A percentile compares a stretch with the other conserved stretches of the same genome.
These are phyloP conservation scores for Komagataea norvegica DNA, from an alignment of 1,139 yeast genomes.

Conservation along the genomic window DNA sequence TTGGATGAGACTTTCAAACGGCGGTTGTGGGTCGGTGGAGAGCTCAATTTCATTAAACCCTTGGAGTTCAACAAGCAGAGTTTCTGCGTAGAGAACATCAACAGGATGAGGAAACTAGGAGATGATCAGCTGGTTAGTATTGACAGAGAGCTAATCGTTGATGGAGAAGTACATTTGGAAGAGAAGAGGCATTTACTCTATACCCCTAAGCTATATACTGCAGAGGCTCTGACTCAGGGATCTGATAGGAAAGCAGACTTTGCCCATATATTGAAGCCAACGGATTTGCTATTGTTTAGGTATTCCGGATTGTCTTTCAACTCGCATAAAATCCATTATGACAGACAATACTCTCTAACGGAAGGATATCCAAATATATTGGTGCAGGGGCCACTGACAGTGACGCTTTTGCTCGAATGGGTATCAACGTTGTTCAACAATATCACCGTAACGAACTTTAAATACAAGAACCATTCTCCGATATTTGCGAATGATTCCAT, in stretches of 20 bases:
- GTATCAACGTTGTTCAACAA: conserved; percentile 15
- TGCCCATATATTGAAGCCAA: conserved; percentile 20
- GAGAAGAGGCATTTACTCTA: conserved; percentile 36
- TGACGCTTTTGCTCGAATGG: conserved; percentile 53
- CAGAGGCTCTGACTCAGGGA: background rate
- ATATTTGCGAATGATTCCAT: conserved; percentile 34
- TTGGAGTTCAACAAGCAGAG: conserved; percentile 34
- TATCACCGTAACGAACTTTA: conserved; percentile 29
- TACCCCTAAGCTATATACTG: conserved; percentile 27
- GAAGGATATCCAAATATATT: conserved; percentile 63
- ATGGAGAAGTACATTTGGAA: conserved; percentile 15
- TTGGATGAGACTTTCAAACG: conserved; percentile 37
- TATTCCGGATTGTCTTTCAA: conserved; percentile 76
- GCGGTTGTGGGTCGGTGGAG: conserved; percentile 83
- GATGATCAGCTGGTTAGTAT: conserved; percentile 43
- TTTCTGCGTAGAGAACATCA: conserved; percentile 43
- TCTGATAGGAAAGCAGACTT: conserved; percentile 10
- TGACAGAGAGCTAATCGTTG: conserved; percentile 33
- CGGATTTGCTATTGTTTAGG: conserved; percentile 40
- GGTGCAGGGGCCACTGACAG: conserved; percentile 79
- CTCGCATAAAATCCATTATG: conserved; percentile 79
- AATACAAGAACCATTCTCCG: conserved; percentile 49
- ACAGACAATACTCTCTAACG: conserved; percentile 44
- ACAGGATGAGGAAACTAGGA: conserved; percentile 34
- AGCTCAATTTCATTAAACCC: conserved; percentile 39